Evolutionary conservation across 768 basidiomycete genomes (phyloP), one percentile per base, ranked within the genome.

Genomic region (Royoungia palumana): DNA sequence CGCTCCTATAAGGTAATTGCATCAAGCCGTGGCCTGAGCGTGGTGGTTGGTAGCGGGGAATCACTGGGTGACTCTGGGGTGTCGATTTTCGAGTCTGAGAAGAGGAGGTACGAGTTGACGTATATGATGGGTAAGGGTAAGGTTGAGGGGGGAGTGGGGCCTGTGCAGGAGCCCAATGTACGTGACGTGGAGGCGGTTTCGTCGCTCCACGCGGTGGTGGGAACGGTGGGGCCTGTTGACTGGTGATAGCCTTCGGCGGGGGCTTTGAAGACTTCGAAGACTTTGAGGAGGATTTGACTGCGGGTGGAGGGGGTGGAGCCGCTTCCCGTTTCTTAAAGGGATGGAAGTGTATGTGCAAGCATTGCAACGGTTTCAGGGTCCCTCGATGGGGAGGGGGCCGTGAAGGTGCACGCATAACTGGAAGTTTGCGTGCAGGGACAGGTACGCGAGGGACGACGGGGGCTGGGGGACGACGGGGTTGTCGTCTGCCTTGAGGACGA

Each of bases 81-180:
- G 50, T 41, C 21, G 34, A 41, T 28, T 50, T 4, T 12, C 34
- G 42, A 6, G 43, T 6, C 25, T 48, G 41, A 25, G 61, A 56
- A 10, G 28, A 24, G 4, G 62, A 43, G 1, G 44, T 46, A 17
- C 35, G 48, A 11, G 57, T 54, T 17, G 59, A 51, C 6, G n/a
- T 1, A 19, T 54, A 43, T 2, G 62, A 59, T 0, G 63, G 62
- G 34, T 63, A 65, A 39, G 62, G 63, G 16, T 65, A 65, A 12
- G 63, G 57, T 9, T 60, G 58, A 6, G 50, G 17, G 7, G 63
- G 63, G 0, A 60, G 47, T 9, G 61, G 52, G 2, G 61, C 63
- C 44, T 64, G 62, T n/a, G 63, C 60, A 20, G 62, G 62, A 2
- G 58, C 63, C 62, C 62, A 64, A 49, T 64, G 62, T 5, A 64